phyloP scores from a whole-genome alignment of 768 basidiomycete genomes.

The Lactifluus subvellereus region DNA sequence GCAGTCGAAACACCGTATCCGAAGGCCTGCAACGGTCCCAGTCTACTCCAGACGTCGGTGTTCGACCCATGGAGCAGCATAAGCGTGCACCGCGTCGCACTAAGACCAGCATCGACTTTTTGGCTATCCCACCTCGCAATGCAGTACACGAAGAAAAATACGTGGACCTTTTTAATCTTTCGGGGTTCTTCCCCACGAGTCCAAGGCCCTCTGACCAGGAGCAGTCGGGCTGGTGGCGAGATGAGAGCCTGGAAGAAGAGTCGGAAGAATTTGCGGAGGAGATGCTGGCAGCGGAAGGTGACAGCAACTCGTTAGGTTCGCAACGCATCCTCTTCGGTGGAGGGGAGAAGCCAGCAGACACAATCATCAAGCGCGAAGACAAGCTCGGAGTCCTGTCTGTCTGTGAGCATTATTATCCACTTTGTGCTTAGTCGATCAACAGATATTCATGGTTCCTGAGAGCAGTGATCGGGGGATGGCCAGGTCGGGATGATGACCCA shows the following conservation, averaged over 20 bases:
- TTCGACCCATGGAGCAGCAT: background rate
- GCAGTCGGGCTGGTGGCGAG: slow-evolving; percentile 41
- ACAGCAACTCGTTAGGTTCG: slow-evolving; percentile 23
- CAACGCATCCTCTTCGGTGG: slow-evolving; percentile 31
- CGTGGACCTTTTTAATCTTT: slow-evolving; percentile 46
- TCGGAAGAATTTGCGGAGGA: slow-evolving; percentile 23
- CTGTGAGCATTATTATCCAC: slow-evolving; percentile 30
- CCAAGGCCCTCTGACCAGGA: slow-evolving; percentile 27
- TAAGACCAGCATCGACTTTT: slow-evolving; percentile 22
- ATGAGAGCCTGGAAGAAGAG: slow-evolving; percentile 28
- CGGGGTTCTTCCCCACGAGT: slow-evolving; percentile 43
- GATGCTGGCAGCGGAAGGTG: slow-evolving; percentile 24
- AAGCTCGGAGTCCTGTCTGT: slow-evolving; percentile 45
- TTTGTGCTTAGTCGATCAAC: slow-evolving; percentile 2
- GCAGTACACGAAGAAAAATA: slow-evolving; percentile 28
- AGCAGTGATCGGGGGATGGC: slow-evolving; percentile 21
- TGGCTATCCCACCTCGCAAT: slow-evolving; percentile 17
- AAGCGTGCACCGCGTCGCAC: slow-evolving; percentile 17
- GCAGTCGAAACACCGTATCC: slow-evolving; percentile 5
- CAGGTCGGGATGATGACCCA: background rate
- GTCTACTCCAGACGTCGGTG: slow-evolving; percentile 29
- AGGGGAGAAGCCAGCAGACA: slow-evolving; percentile 34
- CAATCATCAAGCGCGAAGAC: slow-evolving; percentile 40
- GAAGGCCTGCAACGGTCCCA: slow-evolving; percentile 29
- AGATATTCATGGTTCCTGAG: slow-evolving; percentile 7